Evolutionary conservation across 1,284 basidiomycete genomes (phyloP).

Genomic region (Moesziomyces antarcticus): DNA sequence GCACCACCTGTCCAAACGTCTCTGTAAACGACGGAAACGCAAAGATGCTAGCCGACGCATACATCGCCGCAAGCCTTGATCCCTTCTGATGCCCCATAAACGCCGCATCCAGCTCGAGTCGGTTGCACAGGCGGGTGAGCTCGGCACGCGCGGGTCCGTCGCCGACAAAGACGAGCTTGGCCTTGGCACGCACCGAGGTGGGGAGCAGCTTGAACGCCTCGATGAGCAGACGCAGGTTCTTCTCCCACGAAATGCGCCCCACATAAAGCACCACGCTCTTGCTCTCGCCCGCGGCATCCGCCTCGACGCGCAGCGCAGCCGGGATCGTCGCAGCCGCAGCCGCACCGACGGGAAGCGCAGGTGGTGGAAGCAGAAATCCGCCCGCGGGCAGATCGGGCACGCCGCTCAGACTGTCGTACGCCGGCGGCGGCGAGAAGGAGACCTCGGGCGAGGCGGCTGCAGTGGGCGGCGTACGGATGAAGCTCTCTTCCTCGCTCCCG

Average conservation of each 20-base stretch:
- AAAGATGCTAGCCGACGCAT: slow-evolving; percentile 73
- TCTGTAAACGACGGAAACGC: slow-evolving; percentile 73
- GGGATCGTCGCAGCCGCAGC: slow-evolving; percentile 11
- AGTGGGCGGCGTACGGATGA: slow-evolving; percentile 69
- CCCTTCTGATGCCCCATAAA: slow-evolving; percentile 72
- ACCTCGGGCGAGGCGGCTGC: slow-evolving; percentile 56
- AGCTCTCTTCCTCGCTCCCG: slow-evolving; percentile 50
- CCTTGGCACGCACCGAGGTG: slow-evolving; percentile 53
- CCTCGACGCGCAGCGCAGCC: slow-evolving; percentile 14
- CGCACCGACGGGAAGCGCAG: slow-evolving; percentile 30
- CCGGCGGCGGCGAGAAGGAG: slow-evolving; percentile 61
- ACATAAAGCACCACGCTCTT: slow-evolving; percentile 69
- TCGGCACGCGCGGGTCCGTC: slow-evolving; percentile 72
- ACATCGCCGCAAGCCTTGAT: slow-evolving; percentile 67
- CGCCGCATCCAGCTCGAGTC: slow-evolving; percentile 70
- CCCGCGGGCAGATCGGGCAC: slow-evolving; percentile 51
- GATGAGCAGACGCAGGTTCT: slow-evolving; percentile 73
- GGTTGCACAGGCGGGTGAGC: slow-evolving; percentile 70
- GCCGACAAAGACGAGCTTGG: slow-evolving; percentile 73
- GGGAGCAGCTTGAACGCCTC: slow-evolving; percentile 70
- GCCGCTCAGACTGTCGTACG: slow-evolving; percentile 58
- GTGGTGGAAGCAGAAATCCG: slow-evolving; percentile 57
- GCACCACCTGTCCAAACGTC: slow-evolving; percentile 73
- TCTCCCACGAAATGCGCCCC: slow-evolving; percentile 72
- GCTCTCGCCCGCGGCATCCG: slow-evolving; percentile 40